phyloP scores from a whole-genome alignment of 371 early-diverging fungal species.

The Coemansia sp. region DNA sequence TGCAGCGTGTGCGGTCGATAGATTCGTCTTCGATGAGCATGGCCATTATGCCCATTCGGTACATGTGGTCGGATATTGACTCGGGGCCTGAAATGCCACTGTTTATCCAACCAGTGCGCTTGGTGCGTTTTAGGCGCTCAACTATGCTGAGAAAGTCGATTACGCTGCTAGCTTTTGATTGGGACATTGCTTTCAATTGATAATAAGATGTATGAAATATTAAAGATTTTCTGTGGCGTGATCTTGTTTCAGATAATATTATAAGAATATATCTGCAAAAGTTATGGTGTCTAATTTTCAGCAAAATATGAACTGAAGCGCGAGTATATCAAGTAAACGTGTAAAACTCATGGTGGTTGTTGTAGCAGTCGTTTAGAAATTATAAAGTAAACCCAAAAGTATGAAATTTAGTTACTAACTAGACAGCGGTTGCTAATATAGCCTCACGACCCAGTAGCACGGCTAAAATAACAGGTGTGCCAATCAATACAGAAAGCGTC shows the following conservation, averaged over 20 bases:
- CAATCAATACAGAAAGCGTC: conserved; percentile 25
- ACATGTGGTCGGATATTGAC: conserved; percentile 93
- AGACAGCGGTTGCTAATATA: background rate
- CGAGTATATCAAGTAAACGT: too few relatives aligned
- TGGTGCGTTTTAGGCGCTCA: conserved; percentile 66
- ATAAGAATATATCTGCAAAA: too few relatives aligned
- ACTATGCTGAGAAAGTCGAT: conserved; percentile 40
- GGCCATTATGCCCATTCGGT: conserved; percentile 86
- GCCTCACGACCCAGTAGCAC: conserved; percentile 21
- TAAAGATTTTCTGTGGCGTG: too few relatives aligned
- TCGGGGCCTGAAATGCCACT: conserved; percentile 68
- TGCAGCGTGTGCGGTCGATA: conserved; percentile 57
- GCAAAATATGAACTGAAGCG: too few relatives aligned
- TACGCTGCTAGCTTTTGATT: conserved; percentile 23
- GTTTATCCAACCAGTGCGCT: conserved; percentile 90
- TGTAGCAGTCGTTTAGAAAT: background rate
- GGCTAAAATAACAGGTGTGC: conserved; percentile 27
- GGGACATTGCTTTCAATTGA: background rate
- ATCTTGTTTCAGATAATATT: too few relatives aligned
- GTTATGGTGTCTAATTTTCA: too few relatives aligned
- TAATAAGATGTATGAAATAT: too few relatives aligned
- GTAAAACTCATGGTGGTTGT: too few relatives aligned
- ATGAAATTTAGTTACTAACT: background rate
- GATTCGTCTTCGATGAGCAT: conserved; percentile 73
- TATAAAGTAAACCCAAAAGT: background rate